Evolutionary conservation across 2,329 filamentous ascomycete genomes (phyloP).

Genomic region (Beauveria sp.): DNA sequence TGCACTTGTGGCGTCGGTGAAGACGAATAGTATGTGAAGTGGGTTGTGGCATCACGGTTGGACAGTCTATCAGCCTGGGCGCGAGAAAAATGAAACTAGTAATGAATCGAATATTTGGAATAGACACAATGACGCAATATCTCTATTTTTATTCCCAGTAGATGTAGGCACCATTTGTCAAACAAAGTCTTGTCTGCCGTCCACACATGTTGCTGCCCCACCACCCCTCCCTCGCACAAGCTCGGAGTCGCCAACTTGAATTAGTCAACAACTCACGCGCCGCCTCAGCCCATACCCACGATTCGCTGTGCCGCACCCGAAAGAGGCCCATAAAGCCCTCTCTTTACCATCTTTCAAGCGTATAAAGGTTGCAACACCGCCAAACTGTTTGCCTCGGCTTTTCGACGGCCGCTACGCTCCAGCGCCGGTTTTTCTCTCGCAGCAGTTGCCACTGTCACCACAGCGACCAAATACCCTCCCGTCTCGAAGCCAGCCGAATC

Average conservation of each 20-base stretch:
- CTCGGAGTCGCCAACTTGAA: constrained; percentile 5
- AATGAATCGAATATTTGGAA: neutral
- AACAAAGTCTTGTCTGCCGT: neutral
- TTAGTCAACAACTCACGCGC: constrained; percentile 10
- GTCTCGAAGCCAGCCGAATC: constrained; percentile 20
- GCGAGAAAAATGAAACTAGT: neutral
- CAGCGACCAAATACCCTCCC: constrained; percentile 19
- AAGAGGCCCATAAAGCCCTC: constrained; percentile 7
- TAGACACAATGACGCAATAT: neutral
- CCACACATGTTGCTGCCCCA: neutral
- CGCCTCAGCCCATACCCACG: neutral
- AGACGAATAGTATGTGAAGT: neutral
- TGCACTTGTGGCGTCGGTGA: neutral
- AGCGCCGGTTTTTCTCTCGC: constrained; percentile 68
- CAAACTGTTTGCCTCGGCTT: constrained; percentile 89
- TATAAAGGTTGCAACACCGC: constrained; percentile 34
- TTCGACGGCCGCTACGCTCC: constrained; percentile 70
- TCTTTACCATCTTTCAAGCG: neutral
- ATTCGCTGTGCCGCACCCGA: constrained; percentile 1
- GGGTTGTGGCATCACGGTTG: neutral
- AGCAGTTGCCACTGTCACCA: constrained; percentile 48
- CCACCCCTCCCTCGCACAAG: constrained; percentile 5
- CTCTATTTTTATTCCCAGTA: neutral
- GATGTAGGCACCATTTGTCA: neutral
- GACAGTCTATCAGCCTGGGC: neutral